Base-by-base conservation (phyloP, 179 eudicot genomes). In the Heliamphora pulchella region DNA sequence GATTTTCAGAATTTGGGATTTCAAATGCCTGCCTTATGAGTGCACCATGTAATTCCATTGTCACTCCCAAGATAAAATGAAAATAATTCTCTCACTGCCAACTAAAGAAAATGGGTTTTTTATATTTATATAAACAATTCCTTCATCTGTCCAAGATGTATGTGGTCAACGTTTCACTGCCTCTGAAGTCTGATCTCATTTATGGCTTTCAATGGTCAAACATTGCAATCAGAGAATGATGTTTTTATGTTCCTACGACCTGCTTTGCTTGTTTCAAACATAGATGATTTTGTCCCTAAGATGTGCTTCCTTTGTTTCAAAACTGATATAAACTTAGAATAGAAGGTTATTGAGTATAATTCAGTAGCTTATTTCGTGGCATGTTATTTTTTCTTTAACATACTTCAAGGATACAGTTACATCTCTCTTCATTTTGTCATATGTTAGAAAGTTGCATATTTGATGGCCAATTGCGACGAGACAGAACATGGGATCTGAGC, bases 361-460 rank as follows among this genome's bases (percentile, higher is more conserved):
- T 69, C 58, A 69, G 3, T 59, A 4, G 0, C 71, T 10, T 2
- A 44, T 66, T 51, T 41, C n/a, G 75, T 68, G 81, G 15, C 63
- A 5, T 51, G 59, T 54, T 78, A 76, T 43, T 46, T 0, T 39
- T 39, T 66, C 13, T 70, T 17, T 13, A 39, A 11, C 8, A 8
- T 58, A 31, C 57, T 71, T 79, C 20, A 70, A 71, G n/a, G 31
- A 10, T 79, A 62, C 71, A 61, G 69, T 50, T 50, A 50, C 8
- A 47, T 7, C 31, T 71, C 43, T 50, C 17, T 31, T 14, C 8
- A 18, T 39, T 66, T 14, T 22, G 50, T 15, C 63, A 18, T 13
- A 4, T 55, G 51, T 57, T 74, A 5, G 62, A 17, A 75, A 43
- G 17, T 57, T 57, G 47, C 8, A 2, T 57, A 0, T 75, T 47